These are phyloP conservation scores for Xylariaceae sp. DNA, from an alignment of 2,329 filamentous ascomycete genomes.

Conservation along the genomic window DNA sequence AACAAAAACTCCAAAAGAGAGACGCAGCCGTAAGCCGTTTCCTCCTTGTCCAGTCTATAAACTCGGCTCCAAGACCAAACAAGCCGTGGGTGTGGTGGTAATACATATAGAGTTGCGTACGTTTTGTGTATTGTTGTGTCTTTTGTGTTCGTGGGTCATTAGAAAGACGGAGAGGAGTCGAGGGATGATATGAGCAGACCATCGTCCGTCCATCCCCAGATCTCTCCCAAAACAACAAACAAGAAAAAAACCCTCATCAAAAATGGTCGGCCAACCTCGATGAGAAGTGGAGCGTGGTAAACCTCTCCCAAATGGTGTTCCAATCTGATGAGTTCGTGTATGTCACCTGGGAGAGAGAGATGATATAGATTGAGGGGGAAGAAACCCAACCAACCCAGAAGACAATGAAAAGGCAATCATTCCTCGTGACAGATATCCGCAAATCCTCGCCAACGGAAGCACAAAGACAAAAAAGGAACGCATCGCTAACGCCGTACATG, in stretches of 20 bases:
- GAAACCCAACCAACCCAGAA: constrained; percentile 28
- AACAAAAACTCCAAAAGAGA: constrained; percentile 1
- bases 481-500: constrained; percentile 18
- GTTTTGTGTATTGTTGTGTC: constrained; percentile 6
- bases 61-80: constrained; percentile 13
- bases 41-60: constrained; percentile 22
- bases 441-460: constrained; percentile 33
- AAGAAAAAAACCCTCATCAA: constrained; percentile 42
- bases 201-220: constrained; percentile 44
- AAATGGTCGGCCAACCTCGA: constrained; percentile 54
- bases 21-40: constrained; percentile 27
- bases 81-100: constrained; percentile 10
- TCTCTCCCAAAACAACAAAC: constrained; percentile 34
- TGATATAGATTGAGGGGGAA: constrained; percentile 40
- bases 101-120: constrained; percentile 28
- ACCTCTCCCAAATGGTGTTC: constrained; percentile 51
- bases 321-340: constrained; percentile 51
- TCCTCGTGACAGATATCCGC: constrained; percentile 25
- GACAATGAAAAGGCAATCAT: constrained; percentile 35
- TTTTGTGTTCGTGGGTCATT: constrained; percentile 28
- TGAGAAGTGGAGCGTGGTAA: constrained; percentile 51
- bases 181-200: constrained; percentile 35
- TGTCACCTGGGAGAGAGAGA: constrained; percentile 33
- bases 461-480: constrained; percentile 25
- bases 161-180: constrained; percentile 32